phyloP scores from a whole-genome alignment of 2,329 filamentous ascomycete genomes.

The Cladosporium phlei region DNA sequence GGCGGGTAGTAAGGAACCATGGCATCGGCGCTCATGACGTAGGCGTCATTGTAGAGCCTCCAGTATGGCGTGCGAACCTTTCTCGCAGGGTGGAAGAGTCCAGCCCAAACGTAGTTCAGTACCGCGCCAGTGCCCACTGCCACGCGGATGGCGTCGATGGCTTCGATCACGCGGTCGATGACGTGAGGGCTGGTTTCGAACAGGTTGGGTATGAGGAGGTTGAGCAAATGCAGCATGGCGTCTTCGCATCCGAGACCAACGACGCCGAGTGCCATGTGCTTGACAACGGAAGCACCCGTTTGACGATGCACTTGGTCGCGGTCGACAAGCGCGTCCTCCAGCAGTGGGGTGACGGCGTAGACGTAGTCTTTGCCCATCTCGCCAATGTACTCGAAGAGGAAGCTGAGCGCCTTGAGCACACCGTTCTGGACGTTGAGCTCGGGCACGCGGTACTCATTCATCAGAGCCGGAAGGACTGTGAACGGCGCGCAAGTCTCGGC shows the following conservation, averaged over 20 bases:
- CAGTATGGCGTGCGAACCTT: conserved; percentile 95
- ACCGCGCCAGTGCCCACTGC: conserved; percentile 87
- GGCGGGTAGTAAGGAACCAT: conserved; percentile 92
- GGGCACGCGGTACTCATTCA: conserved; percentile 98
- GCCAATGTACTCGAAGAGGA: conserved; percentile 98
- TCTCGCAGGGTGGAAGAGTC: conserved; percentile 90
- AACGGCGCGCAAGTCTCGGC: conserved; percentile 98
- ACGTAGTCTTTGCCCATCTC: conserved; percentile 99
- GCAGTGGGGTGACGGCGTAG: conserved; percentile 90
- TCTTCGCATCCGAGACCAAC: conserved; percentile 96
- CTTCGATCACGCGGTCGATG: conserved; percentile 95
- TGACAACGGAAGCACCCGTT: conserved; percentile 92
- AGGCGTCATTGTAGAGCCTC: conserved; percentile 94
- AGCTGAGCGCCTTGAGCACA: conserved; percentile 92
- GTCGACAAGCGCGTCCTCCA: conserved; percentile 96
- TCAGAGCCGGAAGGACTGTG: conserved; percentile 93
- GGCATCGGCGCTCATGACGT: conserved; percentile 85
- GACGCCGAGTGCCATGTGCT: conserved; percentile 96
- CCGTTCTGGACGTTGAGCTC: conserved; percentile 99
- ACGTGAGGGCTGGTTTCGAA: conserved; percentile 98
- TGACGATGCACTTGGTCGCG: conserved; percentile 97
- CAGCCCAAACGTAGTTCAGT: conserved; percentile 98
- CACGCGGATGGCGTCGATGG: conserved; percentile 91
- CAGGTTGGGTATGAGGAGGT: conserved; percentile 91
- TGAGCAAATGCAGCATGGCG: conserved; percentile 95